phyloP scores from a whole-genome alignment of 106 monocot genomes.

The Alisma plantagoaquatica region DNA sequence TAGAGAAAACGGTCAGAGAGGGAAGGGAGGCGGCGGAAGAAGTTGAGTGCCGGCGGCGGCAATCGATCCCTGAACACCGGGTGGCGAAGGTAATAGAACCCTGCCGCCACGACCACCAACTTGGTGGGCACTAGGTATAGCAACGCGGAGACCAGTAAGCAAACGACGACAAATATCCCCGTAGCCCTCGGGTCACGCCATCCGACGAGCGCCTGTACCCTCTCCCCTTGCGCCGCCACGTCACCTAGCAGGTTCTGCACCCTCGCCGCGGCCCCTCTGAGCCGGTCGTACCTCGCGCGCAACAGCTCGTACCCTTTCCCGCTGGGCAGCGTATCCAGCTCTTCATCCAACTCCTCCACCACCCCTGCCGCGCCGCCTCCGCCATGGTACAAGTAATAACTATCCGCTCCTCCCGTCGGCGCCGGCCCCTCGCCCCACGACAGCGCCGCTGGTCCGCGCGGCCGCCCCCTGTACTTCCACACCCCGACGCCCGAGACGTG shows the following conservation, averaged over 20 bases:
- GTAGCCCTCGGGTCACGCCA: constrained; percentile 90
- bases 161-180: constrained; percentile 48
- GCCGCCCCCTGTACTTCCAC: constrained; percentile 46
- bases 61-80: constrained; percentile 61
- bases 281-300: constrained; percentile 61
- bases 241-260: constrained; percentile 61
- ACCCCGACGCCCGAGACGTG: constrained; percentile 35
- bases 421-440: constrained; percentile 19
- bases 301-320: constrained; percentile 38
- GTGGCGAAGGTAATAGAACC: constrained; percentile 63
- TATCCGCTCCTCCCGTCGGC: constrained; percentile 24
- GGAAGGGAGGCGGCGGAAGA: constrained; percentile 74
- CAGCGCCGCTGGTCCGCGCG: constrained; percentile 30
- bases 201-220: constrained; percentile 54
- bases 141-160: constrained; percentile 32
- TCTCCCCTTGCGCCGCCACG: constrained; percentile 63
- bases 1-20: constrained; percentile 53
- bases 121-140: constrained; percentile 48
- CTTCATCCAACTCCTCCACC: constrained; percentile 83
- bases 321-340: constrained; percentile 72
- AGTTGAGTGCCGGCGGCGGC: constrained; percentile 62
- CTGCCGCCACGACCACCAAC: constrained; percentile 33
- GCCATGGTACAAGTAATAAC: too few relatives aligned
- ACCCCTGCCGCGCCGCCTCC: constrained; percentile 12
- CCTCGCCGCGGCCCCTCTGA: constrained; percentile 38